phyloP scores from a whole-genome alignment of 2,329 filamentous ascomycete species.

The Elsinoe australis region DNA sequence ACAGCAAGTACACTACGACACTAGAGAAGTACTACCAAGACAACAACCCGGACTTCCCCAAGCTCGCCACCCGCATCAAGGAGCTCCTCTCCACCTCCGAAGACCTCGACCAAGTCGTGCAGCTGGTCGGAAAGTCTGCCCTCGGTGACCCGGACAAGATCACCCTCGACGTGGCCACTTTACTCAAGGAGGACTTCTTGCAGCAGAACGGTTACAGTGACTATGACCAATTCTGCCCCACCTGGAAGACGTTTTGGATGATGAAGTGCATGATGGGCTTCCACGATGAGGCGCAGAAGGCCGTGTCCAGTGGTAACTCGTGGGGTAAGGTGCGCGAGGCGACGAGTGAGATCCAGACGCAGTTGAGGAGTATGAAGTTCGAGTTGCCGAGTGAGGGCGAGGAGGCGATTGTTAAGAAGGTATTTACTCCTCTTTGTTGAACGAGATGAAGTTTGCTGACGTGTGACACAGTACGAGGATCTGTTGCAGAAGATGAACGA shows the following conservation, averaged over 20 bases:
- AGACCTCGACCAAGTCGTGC: slow-evolving; percentile 96
- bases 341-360: slow-evolving; percentile 75
- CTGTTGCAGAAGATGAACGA: slow-evolving; percentile 88
- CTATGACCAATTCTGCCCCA: slow-evolving; percentile 97
- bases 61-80: slow-evolving; percentile 84
- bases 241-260: slow-evolving; percentile 99
- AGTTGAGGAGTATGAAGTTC: slow-evolving; percentile 91
- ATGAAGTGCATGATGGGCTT: slow-evolving; percentile 99
- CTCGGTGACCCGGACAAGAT: slow-evolving; percentile 97
- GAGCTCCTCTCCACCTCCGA: slow-evolving; percentile 91
- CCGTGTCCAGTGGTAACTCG: slow-evolving; percentile 77
- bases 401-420: slow-evolving; percentile 75
- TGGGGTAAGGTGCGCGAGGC: slow-evolving; percentile 92
- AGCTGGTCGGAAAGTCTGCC: slow-evolving; percentile 95
- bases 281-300: slow-evolving; percentile 96
- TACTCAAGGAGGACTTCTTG: slow-evolving; percentile 97
- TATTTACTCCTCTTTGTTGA: slow-evolving; percentile 35
- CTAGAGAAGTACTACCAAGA: slow-evolving; percentile 94
- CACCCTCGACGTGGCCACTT: slow-evolving; percentile 79
- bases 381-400: slow-evolving; percentile 82
- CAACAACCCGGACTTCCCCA: slow-evolving; percentile 87
- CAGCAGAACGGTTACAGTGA: slow-evolving; percentile 99
- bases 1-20: slow-evolving; percentile 88
- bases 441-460: slow-evolving; percentile 34
- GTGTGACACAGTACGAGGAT: slow-evolving; percentile 67